A percentile compares a stretch with the other conserved stretches of the same genome.
phyloP scores from a whole-genome alignment of 148 eudicot genomes.

The Vaccinium myrtillus region DNA sequence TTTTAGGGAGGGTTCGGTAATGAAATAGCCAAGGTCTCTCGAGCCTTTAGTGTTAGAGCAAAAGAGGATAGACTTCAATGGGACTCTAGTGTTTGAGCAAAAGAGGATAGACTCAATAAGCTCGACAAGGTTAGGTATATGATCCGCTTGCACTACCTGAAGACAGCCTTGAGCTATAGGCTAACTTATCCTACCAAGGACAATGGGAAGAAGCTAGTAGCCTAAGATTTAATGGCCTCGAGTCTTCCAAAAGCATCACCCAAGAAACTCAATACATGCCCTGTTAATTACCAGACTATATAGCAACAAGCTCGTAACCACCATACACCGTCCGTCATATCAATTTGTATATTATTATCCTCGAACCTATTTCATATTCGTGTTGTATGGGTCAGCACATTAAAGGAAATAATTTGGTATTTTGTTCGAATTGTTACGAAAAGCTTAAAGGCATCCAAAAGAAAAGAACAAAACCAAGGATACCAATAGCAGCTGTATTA shows the following conservation, averaged over 20 bases:
- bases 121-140: not conserved
- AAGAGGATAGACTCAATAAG: not conserved
- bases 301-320: too few relatives aligned
- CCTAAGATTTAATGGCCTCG: too few relatives aligned
- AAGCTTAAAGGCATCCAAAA: too few relatives aligned
- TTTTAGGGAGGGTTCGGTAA: not conserved
- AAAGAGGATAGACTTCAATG: not conserved
- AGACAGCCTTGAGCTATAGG: too few relatives aligned
- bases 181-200: too few relatives aligned
- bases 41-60: not conserved
- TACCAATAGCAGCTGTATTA: not conserved
- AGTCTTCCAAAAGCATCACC: too few relatives aligned
- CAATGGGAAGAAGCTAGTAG: too few relatives aligned
- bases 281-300: too few relatives aligned
- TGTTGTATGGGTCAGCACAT: not conserved
- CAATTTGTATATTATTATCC: not conserved
- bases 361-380: not conserved
- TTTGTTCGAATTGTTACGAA: not conserved
- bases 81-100: not conserved
- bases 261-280: too few relatives aligned
- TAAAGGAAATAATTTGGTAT: not conserved
- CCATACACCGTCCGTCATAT: not conserved
- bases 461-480: not conserved
- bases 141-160: not conserved
- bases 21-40: not conserved